Evolutionary conservation across 2,329 filamentous ascomycete genomes (phyloP).

Genomic region (Diplodia intermedia): DNA sequence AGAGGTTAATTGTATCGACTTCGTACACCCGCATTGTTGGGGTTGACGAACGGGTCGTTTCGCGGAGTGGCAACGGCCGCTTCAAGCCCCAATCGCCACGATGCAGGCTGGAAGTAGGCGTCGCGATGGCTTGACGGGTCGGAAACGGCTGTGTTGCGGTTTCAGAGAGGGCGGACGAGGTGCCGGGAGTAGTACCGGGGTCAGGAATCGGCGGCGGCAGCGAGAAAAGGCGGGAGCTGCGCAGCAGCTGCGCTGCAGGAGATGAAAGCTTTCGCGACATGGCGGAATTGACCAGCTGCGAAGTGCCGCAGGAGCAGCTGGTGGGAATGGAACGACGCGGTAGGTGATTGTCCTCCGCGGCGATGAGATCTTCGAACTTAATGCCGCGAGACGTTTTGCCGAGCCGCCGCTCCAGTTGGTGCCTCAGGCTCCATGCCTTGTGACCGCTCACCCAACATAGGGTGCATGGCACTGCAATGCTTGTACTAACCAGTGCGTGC

Average conservation of each 20-base stretch:
- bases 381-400: constrained; percentile 20
- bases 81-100: constrained; percentile 95
- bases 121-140: constrained; percentile 82
- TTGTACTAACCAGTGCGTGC: neutral
- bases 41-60: constrained; percentile 72
- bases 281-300: constrained; percentile 37
- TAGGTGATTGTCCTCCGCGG: constrained; percentile 14
- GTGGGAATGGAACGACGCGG: constrained; percentile 5
- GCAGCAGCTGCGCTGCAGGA: constrained; percentile 73
- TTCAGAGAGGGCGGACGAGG: constrained; percentile 59
- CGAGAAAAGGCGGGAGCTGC: constrained; percentile 88
- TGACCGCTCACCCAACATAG: neutral
- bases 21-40: constrained; percentile 78
- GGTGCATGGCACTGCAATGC: neutral
- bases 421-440: constrained; percentile 1
- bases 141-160: constrained; percentile 79
- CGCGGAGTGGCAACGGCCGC: constrained; percentile 77
- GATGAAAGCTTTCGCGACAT: constrained; percentile 52
- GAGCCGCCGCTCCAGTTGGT: constrained; percentile 4
- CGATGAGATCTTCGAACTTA: constrained; percentile 27
- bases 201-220: constrained; percentile 77
- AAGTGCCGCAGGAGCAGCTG: constrained; percentile 19
- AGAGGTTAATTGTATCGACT: constrained; percentile 83
- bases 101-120: constrained; percentile 72
- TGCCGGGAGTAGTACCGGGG: constrained; percentile 55